Conservation (phyloP, 176 grass and related monocot genomes). For the Aechmea fasciata region DNA sequence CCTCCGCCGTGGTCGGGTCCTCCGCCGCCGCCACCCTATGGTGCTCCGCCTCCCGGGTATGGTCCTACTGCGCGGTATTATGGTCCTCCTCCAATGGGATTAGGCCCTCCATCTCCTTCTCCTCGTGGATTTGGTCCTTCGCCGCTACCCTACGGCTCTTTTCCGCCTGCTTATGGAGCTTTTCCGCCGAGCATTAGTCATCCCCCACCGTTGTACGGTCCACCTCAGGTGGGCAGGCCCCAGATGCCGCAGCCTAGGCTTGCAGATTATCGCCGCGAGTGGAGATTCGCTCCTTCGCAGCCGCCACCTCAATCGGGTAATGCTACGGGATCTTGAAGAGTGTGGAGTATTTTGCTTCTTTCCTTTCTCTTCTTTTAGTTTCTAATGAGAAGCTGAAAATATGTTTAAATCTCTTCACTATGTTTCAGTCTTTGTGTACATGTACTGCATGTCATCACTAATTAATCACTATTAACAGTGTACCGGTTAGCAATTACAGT, state of each 20-base stretch:
- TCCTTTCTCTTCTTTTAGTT: no score
- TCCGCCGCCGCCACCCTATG: slow-evolving; percentile 6
- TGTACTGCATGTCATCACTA: no score
- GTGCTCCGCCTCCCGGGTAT: slow-evolving; percentile 18
- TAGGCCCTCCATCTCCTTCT: slow-evolving; percentile 14
- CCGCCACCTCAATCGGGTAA: slow-evolving; percentile 53
- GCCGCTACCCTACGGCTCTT: not conserved
- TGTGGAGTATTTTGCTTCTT: not conserved
- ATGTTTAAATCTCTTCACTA: no score
- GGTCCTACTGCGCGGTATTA: slow-evolving; percentile 23
- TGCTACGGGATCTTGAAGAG: not conserved
- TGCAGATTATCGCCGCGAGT: slow-evolving; percentile 45
- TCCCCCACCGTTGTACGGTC: not conserved
- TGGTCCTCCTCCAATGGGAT: not conserved
- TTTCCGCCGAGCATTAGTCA: not conserved
- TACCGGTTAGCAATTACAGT: no score
- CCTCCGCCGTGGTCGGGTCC: slow-evolving; percentile 11
- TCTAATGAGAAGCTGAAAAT: no score
- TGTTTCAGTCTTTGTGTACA: no score
- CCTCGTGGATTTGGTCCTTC: not conserved
- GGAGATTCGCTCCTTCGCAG: slow-evolving; percentile 28
- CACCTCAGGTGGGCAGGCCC: slow-evolving; percentile 8
- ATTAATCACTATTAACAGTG: no score
- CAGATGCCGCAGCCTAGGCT: slow-evolving; percentile 23
- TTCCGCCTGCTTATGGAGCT: slow-evolving; percentile 4